Evolutionary conservation across 306 rosid genomes (phyloP), one percentile per base, ranked within the genome.

Genomic region (Mimosa pudica): DNA sequence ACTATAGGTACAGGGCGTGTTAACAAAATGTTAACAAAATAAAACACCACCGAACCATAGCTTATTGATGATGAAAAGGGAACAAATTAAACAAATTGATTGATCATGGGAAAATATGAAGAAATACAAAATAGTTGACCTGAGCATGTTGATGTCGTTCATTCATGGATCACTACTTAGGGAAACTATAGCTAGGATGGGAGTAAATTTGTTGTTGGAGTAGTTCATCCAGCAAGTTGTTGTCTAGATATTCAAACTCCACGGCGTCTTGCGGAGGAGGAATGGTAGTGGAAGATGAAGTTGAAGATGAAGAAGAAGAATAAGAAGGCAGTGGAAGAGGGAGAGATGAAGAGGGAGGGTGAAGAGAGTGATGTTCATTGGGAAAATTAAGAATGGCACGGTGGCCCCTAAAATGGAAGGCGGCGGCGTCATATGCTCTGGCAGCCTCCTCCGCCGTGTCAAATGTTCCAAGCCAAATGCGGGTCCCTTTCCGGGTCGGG

Each of bases 401-500:
- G 51, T 89, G 97, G 9, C 98, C 98, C 30, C 98, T 81, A 57
- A 89, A 92, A 44, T 85, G 85, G 38, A 88, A 94, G 44, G 98
- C 98, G 55, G 98, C 97, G 75, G 87, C 86, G 70, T 94, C 98
- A 73, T 94, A 94, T 49, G 98, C 98, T 46, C 97, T 71, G 8
- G 98, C 98, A 44, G 98, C 98, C 73, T 89, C 80, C 33, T 92
- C 97, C 0, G 98, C 92, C 1, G 98, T 94, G 1, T 89, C 97
- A 52, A 89, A 94, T 2, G 95, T 94, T 48, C 98, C 98, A 0
- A 94, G 85, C 98, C 98, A 94, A 1, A 89, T 74, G 1, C 98
- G 87, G 10, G 93, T 91, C 10, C 98, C 97, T 48, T 91, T 94
- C 46, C 97, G 82, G 9, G 94, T 84, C 0, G 97, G 97, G 60